These are phyloP conservation scores for Neonectria faginata DNA, from an alignment of 2,329 filamentous ascomycete species.

Conservation along the genomic window DNA sequence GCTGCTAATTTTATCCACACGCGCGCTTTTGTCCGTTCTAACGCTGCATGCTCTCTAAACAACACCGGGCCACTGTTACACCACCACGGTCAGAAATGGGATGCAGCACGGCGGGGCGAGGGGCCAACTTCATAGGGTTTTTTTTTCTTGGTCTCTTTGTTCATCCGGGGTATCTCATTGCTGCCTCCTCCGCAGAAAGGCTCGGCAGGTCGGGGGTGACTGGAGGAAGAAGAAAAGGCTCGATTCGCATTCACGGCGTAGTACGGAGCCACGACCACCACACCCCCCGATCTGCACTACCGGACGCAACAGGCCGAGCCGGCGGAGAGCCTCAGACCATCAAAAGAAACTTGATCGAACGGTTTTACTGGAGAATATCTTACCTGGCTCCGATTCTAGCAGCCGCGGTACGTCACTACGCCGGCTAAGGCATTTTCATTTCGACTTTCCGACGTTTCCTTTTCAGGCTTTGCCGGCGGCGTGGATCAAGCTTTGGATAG, in stretches of 20 bases:
- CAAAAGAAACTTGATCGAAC: conserved; percentile 42
- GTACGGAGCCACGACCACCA: conserved; percentile 1
- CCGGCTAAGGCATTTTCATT: background rate
- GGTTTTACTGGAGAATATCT: conserved; percentile 36
- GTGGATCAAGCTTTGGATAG: conserved; percentile 22
- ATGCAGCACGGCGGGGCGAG: conserved; percentile 2
- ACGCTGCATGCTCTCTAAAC: conserved; percentile 15
- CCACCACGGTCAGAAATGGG: conserved; percentile 12
- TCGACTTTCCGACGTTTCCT: conserved; percentile 33
- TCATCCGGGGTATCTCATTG: conserved; percentile 6
- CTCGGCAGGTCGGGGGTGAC: background rate
- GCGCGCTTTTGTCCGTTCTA: conserved; percentile 6
- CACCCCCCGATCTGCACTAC: conserved; percentile 7
- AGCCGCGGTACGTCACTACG: conserved; percentile 21
- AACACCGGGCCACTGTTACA: conserved; percentile 1
- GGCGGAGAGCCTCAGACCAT: conserved; percentile 31
- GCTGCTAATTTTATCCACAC: conserved; percentile 28
- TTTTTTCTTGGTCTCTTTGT: no score
- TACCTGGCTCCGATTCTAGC: conserved; percentile 20
- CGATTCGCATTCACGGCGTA: background rate
- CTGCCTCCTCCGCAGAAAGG: background rate
- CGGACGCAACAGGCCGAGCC: conserved; percentile 19
- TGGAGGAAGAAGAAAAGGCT: background rate
- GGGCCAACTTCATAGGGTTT: background rate
- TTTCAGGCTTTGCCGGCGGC: conserved; percentile 31